phyloP scores from a whole-genome alignment of 1,284 basidiomycete species.

The Vanrija humicola region DNA sequence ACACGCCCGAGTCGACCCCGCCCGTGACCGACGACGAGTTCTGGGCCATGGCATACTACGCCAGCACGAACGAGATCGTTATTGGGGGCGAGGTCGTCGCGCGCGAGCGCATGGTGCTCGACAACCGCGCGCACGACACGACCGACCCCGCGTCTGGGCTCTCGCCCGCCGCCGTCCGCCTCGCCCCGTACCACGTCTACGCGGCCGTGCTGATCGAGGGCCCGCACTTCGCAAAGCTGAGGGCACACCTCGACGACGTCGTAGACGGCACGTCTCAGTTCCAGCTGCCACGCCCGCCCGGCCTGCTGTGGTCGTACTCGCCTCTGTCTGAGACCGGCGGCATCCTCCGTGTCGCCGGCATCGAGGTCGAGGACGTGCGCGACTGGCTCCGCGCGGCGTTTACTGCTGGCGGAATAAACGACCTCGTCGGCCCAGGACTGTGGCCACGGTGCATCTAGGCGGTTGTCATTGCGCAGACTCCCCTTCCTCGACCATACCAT shows the following conservation, averaged over 20 bases:
- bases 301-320: conserved; percentile 43
- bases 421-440: conserved; percentile 43
- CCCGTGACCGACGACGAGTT: conserved; percentile 60
- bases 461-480: neutral
- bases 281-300: conserved; percentile 30
- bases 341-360: conserved; percentile 40
- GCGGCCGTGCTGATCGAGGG: conserved; percentile 45
- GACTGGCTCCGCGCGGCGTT: conserved; percentile 40
- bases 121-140: neutral
- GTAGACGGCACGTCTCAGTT: conserved; percentile 32
- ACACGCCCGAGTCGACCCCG: too few species aligned
- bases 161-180: conserved; percentile 18
- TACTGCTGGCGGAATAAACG: conserved; percentile 28
- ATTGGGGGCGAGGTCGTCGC: conserved; percentile 46
- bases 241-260: conserved; percentile 23
- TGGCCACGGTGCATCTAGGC: conserved; percentile 38
- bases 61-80: conserved; percentile 79
- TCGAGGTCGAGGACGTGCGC: conserved; percentile 43
- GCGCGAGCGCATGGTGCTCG: conserved; percentile 19
- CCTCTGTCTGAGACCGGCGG: conserved; percentile 30
- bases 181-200: conserved; percentile 48
- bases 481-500: neutral
- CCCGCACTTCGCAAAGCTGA: conserved; percentile 28
- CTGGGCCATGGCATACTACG: conserved; percentile 83
- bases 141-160: neutral